Conservation (phyloP, 2,329 filamentous ascomycete genomes). For the Calonectria pauciramosa region DNA sequence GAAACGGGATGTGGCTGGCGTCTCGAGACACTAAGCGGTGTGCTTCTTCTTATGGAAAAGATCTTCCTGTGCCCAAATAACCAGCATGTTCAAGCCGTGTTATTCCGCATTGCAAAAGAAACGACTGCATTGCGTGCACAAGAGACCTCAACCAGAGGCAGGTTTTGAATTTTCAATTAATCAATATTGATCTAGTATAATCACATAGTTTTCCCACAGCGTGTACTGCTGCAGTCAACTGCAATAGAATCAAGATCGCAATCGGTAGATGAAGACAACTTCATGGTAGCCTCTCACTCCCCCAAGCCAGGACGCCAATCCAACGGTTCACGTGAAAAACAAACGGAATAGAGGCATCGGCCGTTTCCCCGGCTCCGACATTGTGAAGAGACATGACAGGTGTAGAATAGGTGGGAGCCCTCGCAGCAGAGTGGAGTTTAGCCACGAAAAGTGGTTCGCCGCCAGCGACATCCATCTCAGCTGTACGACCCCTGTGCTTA, state of each 20-base stretch:
- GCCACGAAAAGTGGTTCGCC: not conserved
- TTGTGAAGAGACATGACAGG: no score
- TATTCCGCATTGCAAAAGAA: not conserved
- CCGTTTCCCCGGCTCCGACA: not conserved
- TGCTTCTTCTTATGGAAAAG: not conserved
- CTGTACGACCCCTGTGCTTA: not conserved
- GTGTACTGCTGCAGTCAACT: not conserved
- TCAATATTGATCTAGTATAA: not conserved
- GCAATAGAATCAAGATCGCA: not conserved
- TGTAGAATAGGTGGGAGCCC: no score
- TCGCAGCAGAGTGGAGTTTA: not conserved
- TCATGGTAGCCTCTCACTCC: not conserved
- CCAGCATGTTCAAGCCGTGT: no score
- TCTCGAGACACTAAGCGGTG: no score
- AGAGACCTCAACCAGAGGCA: not conserved
- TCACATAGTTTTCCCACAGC: not conserved
- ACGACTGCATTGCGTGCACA: no score
- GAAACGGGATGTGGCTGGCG: not conserved
- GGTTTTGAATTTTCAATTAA: not conserved
- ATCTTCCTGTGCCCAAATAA: not conserved
- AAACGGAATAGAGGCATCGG: not conserved
- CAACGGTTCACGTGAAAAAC: not conserved
- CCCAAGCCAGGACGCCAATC: not conserved
- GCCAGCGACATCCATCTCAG: not conserved
- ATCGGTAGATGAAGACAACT: not conserved